A percentile compares a stretch with the other conserved stretches of the same genome.
Conservation (phyloP, 2,329 filamentous ascomycete genomes). For the Hirsutella thompsonii region DNA sequence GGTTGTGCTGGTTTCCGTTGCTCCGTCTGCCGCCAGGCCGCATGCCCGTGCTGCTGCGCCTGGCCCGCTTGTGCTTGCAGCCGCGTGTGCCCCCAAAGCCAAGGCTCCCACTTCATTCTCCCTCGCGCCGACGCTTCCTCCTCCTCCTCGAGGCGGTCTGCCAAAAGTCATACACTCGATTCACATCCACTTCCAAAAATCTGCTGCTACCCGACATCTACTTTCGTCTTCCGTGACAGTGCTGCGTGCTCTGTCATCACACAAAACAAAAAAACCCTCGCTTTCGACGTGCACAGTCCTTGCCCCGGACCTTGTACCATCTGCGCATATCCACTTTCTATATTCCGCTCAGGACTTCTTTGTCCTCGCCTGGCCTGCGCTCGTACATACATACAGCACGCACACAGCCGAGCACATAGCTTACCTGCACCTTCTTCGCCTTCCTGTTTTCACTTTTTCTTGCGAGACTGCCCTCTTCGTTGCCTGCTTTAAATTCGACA, state of each 20-base stretch:
- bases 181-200: background rate
- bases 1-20: too few relatives aligned
- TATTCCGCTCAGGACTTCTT: background rate
- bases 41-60: too few relatives aligned
- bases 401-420: too few relatives aligned
- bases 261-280: background rate
- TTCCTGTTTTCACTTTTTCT: too few relatives aligned
- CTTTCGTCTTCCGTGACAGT: conserved; percentile 1
- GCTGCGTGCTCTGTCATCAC: background rate
- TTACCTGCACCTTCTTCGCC: too few relatives aligned
- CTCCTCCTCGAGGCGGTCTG: background rate
- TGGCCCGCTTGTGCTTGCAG: background rate
- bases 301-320: background rate
- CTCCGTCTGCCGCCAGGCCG: too few relatives aligned
- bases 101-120: background rate
- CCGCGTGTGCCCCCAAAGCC: background rate
- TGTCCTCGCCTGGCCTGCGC: background rate
- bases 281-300: too few relatives aligned
- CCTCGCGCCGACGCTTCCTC: background rate
- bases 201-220: background rate
- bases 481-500: too few relatives aligned
- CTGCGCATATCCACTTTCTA: background rate
- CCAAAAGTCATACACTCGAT: too few relatives aligned
- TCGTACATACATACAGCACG: background rate
- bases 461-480: too few relatives aligned